These are phyloP conservation scores for Sicyos edulis DNA, from an alignment of 306 rosid genomes.

Conservation along the genomic window DNA sequence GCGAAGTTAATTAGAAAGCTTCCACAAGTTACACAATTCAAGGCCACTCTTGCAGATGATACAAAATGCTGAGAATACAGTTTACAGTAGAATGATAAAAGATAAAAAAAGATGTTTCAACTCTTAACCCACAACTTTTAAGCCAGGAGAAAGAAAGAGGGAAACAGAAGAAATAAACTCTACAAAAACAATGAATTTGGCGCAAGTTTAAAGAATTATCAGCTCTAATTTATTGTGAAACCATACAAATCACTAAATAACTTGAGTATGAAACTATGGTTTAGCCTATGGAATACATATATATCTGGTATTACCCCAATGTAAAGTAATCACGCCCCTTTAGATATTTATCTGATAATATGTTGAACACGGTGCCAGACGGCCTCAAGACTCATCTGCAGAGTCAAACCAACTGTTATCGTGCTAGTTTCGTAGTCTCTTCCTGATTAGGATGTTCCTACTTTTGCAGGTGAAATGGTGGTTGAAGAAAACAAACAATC, in stretches of 20 bases:
- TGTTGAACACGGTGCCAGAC: not conserved
- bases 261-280: not conserved
- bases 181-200: conserved; percentile 18
- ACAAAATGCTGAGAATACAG: conserved; percentile 5
- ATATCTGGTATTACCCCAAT: conserved; percentile 4
- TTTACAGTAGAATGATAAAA: conserved; percentile 1
- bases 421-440: not conserved
- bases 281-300: not conserved
- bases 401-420: not conserved
- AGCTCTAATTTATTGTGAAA: not conserved
- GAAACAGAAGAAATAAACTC: not conserved
- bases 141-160: conserved; percentile 6
- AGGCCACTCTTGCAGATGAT: not conserved
- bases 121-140: not conserved
- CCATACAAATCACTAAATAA: not conserved
- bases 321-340: not conserved
- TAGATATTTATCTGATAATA: no score
- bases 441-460: conserved; percentile 5
- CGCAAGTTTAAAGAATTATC: not conserved
- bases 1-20: not conserved
- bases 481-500: conserved; percentile 8
- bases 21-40: not conserved
- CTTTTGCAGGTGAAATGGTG: conserved; percentile 6
- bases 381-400: not conserved
- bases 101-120: not conserved